These are phyloP conservation scores for Candida endomychidarum DNA, from an alignment of 805 yeast genomes.

Conservation along the genomic window DNA sequence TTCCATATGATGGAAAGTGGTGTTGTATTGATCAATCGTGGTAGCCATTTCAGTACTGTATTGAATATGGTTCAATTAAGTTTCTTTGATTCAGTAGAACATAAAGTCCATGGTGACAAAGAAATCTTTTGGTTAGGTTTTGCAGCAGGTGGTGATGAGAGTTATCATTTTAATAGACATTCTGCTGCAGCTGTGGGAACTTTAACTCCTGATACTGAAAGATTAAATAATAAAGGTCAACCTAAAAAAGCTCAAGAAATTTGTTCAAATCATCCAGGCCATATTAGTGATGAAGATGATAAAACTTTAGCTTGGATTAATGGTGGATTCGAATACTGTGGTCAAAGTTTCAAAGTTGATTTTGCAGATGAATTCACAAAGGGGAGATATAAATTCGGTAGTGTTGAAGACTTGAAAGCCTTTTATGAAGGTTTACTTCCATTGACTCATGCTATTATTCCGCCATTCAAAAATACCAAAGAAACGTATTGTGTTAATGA, in stretches of 20 bases:
- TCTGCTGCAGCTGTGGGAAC: constrained; percentile 27
- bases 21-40: constrained; percentile 22
- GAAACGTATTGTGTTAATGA: constrained; percentile 31
- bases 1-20: constrained; percentile 36
- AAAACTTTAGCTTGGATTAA: constrained; percentile 38
- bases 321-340: constrained; percentile 44
- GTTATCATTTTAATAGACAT: constrained; percentile 21
- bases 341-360: constrained; percentile 31
- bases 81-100: constrained; percentile 20
- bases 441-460: constrained; percentile 49
- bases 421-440: constrained; percentile 33
- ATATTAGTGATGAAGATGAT: constrained; percentile 33
- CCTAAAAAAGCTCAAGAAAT: constrained; percentile 22
- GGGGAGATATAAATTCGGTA: constrained; percentile 20
- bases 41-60: constrained; percentile 21
- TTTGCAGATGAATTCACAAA: constrained; percentile 30
- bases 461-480: constrained; percentile 47
- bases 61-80: constrained; percentile 26
- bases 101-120: constrained; percentile 25
- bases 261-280: constrained; percentile 44
- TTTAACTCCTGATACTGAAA: constrained; percentile 24
- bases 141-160: constrained; percentile 24
- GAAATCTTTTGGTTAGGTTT: constrained; percentile 28
- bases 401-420: constrained; percentile 24
- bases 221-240: constrained; percentile 17